Percentiles rank a stretch among this genome's conserved stretches.
Conservation (phyloP, 225 moss, liverwort and hornwort species). For the Pleurozium schreberi region DNA sequence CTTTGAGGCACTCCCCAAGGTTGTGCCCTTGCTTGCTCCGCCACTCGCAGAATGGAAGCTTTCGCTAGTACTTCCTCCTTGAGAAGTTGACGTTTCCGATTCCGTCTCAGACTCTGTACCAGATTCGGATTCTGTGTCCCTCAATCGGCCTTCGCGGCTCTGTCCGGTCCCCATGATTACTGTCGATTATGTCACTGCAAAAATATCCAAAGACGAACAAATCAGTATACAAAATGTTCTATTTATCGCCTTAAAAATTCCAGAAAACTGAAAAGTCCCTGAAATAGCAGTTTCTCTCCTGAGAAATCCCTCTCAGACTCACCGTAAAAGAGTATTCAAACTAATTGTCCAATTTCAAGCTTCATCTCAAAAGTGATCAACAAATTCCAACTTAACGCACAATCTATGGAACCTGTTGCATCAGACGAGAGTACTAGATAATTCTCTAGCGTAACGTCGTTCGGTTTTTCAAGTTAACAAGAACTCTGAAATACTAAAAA, state of each 20-base stretch:
- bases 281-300: background rate
- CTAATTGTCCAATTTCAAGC: background rate
- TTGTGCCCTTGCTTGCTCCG: constrained; percentile 17
- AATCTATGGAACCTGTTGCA: background rate
- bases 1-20: constrained; percentile 5
- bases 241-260: background rate
- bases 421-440: background rate
- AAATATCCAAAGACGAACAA: background rate
- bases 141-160: constrained; percentile 64
- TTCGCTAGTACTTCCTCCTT: constrained; percentile 26
- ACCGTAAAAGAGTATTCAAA: background rate
- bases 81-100: constrained; percentile 50
- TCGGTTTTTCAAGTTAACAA: background rate
- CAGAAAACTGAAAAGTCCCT: background rate
- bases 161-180: constrained; percentile 73
- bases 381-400: background rate
- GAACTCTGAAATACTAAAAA: background rate
- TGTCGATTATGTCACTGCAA: background rate
- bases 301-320: background rate
- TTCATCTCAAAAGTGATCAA: background rate
- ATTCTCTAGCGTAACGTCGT: background rate
- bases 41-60: constrained; percentile 76
- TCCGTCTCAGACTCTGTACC: constrained; percentile 24
- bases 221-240: background rate
- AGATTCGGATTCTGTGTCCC: constrained; percentile 55